Evolutionary conservation across 2,329 filamentous ascomycete genomes (phyloP), one percentile per base, ranked within the genome.

Genomic region (Cercospora sp.): DNA sequence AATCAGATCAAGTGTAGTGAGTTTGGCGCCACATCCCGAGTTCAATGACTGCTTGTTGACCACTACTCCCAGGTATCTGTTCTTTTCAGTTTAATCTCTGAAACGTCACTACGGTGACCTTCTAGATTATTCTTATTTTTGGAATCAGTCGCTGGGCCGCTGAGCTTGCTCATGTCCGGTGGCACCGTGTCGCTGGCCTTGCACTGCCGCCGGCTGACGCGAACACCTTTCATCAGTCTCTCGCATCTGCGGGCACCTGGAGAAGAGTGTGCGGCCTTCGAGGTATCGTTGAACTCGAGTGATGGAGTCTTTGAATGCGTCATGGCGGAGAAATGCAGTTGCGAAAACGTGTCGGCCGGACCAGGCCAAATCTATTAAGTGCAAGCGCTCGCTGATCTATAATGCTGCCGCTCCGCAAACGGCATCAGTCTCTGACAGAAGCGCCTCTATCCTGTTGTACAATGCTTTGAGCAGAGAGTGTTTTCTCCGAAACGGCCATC

Each of bases 41-140:
- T n/a, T n/a, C n/a, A n/a, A n/a, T n/a, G n/a, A 40, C 37, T 40
- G 37, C 37, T 8, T 40, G 37, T 2, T 40, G 3, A 40, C 3
- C 3, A 2, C 37, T 2, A 1, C 37, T n/a, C 37, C 37, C 16
- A 40, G 37, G 49, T 55, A 58, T 59, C 63, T 65, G 63, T 65
- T 65, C 63, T 65, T 65, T 43, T 49, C 51, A 65, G 63, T 43
- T 65, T 65, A 60, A 65, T 60, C 63, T 65, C 63, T 65, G 51
- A 49, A 45, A 59, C 53, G 26, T 37, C 49, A 21, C 63, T 51
- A 65, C 53, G 63, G 63, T 32, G 49, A 37, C 24, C 21, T 45
- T 49, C 37, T 60, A 30, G 55, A 59, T 65, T 59, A 60, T 49
- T 53, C 63, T 16, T 59, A 65, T 65, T 65, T 65, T 65, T 65